Evolutionary conservation across 768 basidiomycete species (phyloP), one percentile per base, ranked within the genome.

Genomic region (Lentinus brumalis): DNA sequence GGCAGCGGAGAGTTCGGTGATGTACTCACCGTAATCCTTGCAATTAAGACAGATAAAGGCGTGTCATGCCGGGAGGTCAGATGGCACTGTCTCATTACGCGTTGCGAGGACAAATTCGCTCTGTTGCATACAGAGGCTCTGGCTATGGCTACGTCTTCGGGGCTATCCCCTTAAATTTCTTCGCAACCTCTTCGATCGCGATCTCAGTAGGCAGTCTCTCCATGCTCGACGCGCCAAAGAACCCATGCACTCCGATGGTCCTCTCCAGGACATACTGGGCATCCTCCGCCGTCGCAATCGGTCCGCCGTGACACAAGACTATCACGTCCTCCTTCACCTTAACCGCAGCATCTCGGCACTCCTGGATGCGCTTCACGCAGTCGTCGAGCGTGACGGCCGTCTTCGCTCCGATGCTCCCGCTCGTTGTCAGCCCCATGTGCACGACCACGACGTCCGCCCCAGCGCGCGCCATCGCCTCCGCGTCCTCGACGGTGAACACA

Each of bases 161-260:
- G 3, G 35, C 35, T 11, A 61, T 56, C 7, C 44, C 16, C 61
- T 66, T 66, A 59, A 66, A 66, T n/a, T n/a, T 49, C 47, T 50
- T 66, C 47, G 65, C 53, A 35, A 61, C 63, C 30, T 66, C 65
- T 26, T 60, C 61, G 4, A 66, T 62, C 1, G 65, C 65, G 6
- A 29, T 57, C 61, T 66, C 65, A 11, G 62, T 61, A 26, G 65
- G 61, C 12, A 66, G 38, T 21, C 65, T 41, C 44, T 66, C 65
- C 61, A 66, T 60, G 56, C 65, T 66, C 26, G 65, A 66, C 50
- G 61, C 65, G 10, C 65, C 65, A 16, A 63, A 66, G 44, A 66
- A 66, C 15, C 65, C 65, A 39, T 66, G 65, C 2, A 66, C 65
- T 11, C 65, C 65, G 49, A 47, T 50, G n/a, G 65, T 66, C 51